phyloP scores from a whole-genome alignment of 331 rosid genomes.

The Erythrophleum ivorense region DNA sequence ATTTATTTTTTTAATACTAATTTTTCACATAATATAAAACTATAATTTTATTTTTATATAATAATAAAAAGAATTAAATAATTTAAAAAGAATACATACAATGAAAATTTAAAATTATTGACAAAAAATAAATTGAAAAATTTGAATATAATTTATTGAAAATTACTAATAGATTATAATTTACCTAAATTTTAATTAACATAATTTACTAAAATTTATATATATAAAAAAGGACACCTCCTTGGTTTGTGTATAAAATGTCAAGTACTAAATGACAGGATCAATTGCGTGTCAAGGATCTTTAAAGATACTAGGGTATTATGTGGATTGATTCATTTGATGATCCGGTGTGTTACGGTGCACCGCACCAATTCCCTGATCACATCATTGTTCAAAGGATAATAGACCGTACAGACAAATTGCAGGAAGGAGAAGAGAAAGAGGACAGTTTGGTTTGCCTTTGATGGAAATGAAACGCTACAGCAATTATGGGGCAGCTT shows the following conservation, averaged over 20 bases:
- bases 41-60: no score
- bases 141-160: no score
- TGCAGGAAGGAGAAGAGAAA: background rate
- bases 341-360: slow-evolving; percentile 56
- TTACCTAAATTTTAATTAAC: no score
- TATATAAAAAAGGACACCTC: no score
- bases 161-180: no score
- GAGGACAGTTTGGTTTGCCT: background rate
- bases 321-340: slow-evolving; percentile 23
- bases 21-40: no score
- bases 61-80: no score
- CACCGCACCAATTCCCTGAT: slow-evolving; percentile 46
- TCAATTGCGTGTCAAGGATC: slow-evolving; percentile 36
- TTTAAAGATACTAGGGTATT: slow-evolving; percentile 21
- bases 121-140: no score
- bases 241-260: background rate
- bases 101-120: no score
- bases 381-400: slow-evolving; percentile 1
- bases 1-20: no score
- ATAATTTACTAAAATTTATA: no score
- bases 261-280: slow-evolving; percentile 30
- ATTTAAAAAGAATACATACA: no score
- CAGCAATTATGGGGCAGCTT: slow-evolving; percentile 4
- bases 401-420: background rate
- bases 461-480: background rate